Conservation (phyloP, 2,329 filamentous ascomycete genomes). For the Fusarium beomiforme region DNA sequence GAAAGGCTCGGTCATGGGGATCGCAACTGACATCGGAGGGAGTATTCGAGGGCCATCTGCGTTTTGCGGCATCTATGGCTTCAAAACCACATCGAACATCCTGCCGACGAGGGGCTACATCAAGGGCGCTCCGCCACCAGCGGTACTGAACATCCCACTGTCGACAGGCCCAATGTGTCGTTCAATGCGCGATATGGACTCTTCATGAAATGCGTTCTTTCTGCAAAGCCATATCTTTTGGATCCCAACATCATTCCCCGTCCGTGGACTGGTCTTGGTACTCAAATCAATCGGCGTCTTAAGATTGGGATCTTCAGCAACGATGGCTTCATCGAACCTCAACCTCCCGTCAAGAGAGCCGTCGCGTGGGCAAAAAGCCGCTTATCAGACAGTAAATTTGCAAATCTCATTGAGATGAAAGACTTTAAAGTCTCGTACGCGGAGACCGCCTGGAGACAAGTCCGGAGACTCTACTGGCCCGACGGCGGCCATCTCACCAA, state of each 20-base stretch:
- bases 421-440: slow-evolving; percentile 47
- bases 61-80: slow-evolving; percentile 22
- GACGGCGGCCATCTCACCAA: slow-evolving; percentile 50
- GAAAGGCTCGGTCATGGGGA: slow-evolving; percentile 32
- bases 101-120: slow-evolving; percentile 22
- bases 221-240: slow-evolving; percentile 27
- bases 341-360: slow-evolving; percentile 52
- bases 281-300: slow-evolving; percentile 32
- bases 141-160: slow-evolving; percentile 46
- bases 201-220: slow-evolving; percentile 26
- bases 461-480: slow-evolving; percentile 57
- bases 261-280: slow-evolving; percentile 44
- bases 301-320: slow-evolving; percentile 55
- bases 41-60: slow-evolving; percentile 18
- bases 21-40: slow-evolving; percentile 15
- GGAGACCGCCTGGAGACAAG: slow-evolving; percentile 44
- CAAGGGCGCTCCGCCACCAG: slow-evolving; percentile 40
- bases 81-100: slow-evolving; percentile 10
- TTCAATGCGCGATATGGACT: slow-evolving; percentile 39
- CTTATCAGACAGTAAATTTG: slow-evolving; percentile 28
- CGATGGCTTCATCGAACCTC: slow-evolving; percentile 51
- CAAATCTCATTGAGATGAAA: slow-evolving; percentile 46
- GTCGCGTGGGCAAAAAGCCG: slow-evolving; percentile 47
- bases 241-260: slow-evolving; percentile 46
- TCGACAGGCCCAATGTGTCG: slow-evolving; percentile 37